A percentile compares a stretch with the other conserved stretches of the same genome.
These are phyloP conservation scores for Phellopilus nigrolimitatus DNA, from an alignment of 1,284 basidiomycete genomes.

Conservation along the genomic window DNA sequence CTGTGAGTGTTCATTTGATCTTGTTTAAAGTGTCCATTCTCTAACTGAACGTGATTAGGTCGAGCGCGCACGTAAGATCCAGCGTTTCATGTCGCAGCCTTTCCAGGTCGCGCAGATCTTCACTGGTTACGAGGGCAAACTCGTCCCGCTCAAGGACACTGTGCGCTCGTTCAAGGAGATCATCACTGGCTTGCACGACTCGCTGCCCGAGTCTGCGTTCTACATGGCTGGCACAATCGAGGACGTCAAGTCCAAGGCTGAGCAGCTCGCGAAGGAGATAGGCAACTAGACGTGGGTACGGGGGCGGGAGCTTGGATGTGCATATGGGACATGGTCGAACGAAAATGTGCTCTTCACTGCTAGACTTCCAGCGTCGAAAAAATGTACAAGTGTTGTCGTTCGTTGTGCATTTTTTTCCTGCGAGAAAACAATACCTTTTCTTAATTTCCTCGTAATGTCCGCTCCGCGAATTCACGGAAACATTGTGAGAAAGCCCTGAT, in stretches of 20 bases:
- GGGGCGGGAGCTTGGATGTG: not conserved
- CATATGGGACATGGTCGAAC: not conserved
- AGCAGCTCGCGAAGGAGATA: slow-evolving; percentile 93
- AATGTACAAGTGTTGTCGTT: not conserved
- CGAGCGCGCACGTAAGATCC: slow-evolving; percentile 86
- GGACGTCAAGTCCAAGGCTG: slow-evolving; percentile 95
- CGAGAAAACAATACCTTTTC: not conserved
- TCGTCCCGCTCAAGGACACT: slow-evolving; percentile 91
- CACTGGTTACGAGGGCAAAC: slow-evolving; percentile 97
- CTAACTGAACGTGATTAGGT: slow-evolving; percentile 41
- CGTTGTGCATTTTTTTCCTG: slow-evolving; percentile 3
- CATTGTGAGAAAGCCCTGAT: too few species aligned
- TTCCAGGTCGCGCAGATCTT: slow-evolving; percentile 99
- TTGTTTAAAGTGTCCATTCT: slow-evolving; percentile 16
- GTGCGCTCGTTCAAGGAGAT: slow-evolving; percentile 95
- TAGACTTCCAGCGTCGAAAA: slow-evolving; percentile 1
- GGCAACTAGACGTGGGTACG: slow-evolving; percentile 51
- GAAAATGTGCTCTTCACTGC: slow-evolving; percentile 5
- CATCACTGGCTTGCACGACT: slow-evolving; percentile 83
- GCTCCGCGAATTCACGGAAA: too few species aligned
- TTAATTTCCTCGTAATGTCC: too few species aligned
- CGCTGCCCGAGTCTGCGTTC: slow-evolving; percentile 90
- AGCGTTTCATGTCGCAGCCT: slow-evolving; percentile 99
- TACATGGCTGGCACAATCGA: slow-evolving; percentile 94
- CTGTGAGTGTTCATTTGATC: slow-evolving; percentile 49